Evolutionary conservation across 2,329 filamentous ascomycete species (phyloP).

Genomic region (Penicillium sp.): DNA sequence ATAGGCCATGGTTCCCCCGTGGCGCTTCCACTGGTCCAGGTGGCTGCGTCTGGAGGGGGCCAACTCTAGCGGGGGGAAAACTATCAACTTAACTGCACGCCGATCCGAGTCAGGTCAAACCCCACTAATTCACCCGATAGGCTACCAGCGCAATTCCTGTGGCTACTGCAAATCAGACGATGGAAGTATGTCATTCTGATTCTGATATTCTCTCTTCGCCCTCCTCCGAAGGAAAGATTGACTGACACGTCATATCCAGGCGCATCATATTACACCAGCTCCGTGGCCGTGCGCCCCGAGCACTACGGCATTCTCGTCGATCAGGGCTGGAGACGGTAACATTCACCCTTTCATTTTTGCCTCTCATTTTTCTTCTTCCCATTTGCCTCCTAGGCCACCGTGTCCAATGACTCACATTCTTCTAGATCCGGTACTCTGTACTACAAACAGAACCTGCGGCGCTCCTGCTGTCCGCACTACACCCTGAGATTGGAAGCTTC

Average conservation of each 20-base stretch:
- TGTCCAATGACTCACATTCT: conserved; percentile 13
- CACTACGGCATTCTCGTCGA: conserved; percentile 55
- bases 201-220: conserved; percentile 4
- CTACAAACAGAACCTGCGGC: conserved; percentile 63
- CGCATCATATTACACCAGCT: conserved; percentile 52
- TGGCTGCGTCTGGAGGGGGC: conserved; percentile 9
- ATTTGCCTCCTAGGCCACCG: neutral
- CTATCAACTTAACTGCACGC: conserved; percentile 2
- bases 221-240: conserved; percentile 7
- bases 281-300: conserved; percentile 46
- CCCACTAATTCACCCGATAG: neutral
- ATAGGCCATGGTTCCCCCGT: conserved; percentile 34
- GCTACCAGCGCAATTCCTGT: conserved; percentile 53
- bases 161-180: conserved; percentile 53
- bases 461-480: conserved; percentile 88
- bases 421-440: conserved; percentile 53
- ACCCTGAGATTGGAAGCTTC: conserved; percentile 52
- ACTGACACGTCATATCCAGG: conserved; percentile 36
- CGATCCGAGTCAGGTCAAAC: neutral
- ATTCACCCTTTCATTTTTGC: neutral
- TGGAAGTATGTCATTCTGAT: conserved; percentile 46
- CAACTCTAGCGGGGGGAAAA: conserved; percentile 7
- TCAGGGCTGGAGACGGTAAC: conserved; percentile 54
- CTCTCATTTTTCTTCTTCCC: neutral
- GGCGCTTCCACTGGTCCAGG: conserved; percentile 37